These are phyloP conservation scores for Psilocybe mexicana DNA, from an alignment of 1,284 basidiomycete genomes.

Conservation along the genomic window DNA sequence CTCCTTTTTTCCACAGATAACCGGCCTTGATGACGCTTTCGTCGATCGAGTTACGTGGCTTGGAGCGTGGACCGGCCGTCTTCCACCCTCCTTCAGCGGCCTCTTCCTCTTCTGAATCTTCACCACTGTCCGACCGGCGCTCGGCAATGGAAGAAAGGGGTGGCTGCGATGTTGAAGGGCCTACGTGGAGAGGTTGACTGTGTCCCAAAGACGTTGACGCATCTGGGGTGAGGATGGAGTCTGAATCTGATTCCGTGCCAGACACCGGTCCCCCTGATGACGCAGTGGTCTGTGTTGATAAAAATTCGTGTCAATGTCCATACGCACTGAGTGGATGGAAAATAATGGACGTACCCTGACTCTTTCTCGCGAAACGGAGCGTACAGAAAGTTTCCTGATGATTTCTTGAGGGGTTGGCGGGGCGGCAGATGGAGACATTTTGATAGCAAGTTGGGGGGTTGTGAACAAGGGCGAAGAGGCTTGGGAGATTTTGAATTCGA, in stretches of 20 bases:
- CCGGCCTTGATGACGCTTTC: constrained; percentile 88
- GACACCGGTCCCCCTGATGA: constrained; percentile 51
- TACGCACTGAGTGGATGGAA: neutral
- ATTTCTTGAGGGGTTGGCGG: constrained; percentile 87
- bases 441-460: neutral
- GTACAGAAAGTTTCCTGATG: constrained; percentile 82
- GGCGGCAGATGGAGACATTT: constrained; percentile 56
- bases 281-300: constrained; percentile 30
- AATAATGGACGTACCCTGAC: constrained; percentile 37
- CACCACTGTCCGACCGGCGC: constrained; percentile 65
- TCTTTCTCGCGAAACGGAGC: constrained; percentile 51
- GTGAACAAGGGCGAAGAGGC: neutral
- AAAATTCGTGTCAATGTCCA: neutral
- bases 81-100: constrained; percentile 65
- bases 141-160: constrained; percentile 77
- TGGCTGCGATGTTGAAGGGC: constrained; percentile 43
- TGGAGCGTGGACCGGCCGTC: constrained; percentile 44
- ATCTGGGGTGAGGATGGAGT: constrained; percentile 67
- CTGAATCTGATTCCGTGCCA: constrained; percentile 86
- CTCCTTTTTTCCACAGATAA: constrained; percentile 95
- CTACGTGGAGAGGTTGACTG: constrained; percentile 34
- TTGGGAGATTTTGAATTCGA: neutral
- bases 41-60: constrained; percentile 48
- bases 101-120: constrained; percentile 75
- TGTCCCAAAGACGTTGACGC: constrained; percentile 37